Evolutionary conservation across 2,329 filamentous ascomycete species (phyloP), one percentile per base, ranked within the genome.

Genomic region (Ustilaginoidea virens): DNA sequence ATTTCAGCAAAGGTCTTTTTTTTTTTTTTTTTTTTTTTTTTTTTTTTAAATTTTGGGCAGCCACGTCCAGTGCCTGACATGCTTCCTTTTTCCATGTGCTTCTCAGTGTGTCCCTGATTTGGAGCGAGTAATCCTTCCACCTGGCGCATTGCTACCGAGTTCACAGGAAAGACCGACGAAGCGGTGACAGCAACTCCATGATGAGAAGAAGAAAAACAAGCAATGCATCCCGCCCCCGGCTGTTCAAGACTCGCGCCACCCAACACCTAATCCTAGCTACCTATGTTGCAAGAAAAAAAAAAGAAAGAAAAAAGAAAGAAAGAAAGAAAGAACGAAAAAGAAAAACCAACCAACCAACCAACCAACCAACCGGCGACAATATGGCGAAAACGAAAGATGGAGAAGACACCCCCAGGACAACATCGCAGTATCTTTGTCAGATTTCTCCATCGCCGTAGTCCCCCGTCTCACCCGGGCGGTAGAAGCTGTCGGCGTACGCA

Each of bases 401-500:
- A n/a, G n/a, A n/a, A n/a, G n/a, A n/a, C n/a, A n/a, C n/a, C n/a
- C n/a, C n/a, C n/a, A n/a, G n/a, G n/a, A n/a, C n/a, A n/a, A n/a
- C n/a, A n/a, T n/a, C n/a, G n/a, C n/a, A n/a, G n/a, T n/a, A n/a
- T n/a, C n/a, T n/a, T n/a, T n/a, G n/a, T 23, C 34, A 60, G 31
- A 52, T 46, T 39, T 60, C 56, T 23, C 53, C 56, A 10, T 57
- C 52, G 4, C 40, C 38, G 13, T 45, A 40, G 19, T 11, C 19
- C 22, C 38, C 37, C 11, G 47, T 47, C 16, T 37, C 37, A 17
- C 20, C 24, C 3, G 30, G 13, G 7, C 18, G 19, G 11, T 29
- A 22, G 14, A 29, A 23, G 13, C 7, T 17, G 7, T 19, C 21
- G 5, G 9, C 13, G 7, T 16, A 26, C 12, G 17, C 3, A 18